phyloP scores from a whole-genome alignment of 257 asterid species.

The Nicotiana sylvestris region DNA sequence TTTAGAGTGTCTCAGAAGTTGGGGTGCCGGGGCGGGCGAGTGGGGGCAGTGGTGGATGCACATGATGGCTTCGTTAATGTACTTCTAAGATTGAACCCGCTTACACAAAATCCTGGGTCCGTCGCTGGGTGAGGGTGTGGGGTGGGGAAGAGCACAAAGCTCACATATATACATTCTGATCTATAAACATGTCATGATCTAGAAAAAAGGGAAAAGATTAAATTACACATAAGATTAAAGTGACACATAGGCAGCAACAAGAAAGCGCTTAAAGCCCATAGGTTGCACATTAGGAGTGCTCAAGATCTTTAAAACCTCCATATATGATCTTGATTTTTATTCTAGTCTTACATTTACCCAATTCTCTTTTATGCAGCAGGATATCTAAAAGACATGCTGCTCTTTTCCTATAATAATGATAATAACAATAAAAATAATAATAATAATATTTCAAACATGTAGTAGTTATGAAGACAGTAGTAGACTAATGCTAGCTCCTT shows the following conservation, averaged over 20 bases:
- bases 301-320: neutral
- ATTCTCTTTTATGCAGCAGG: constrained; percentile 11
- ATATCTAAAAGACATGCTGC: constrained; percentile 23
- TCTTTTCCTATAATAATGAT: neutral
- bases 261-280: neutral
- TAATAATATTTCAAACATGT: neutral
- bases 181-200: no score
- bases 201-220: no score
- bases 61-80: no score
- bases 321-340: neutral
- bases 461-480: neutral
- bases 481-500: constrained; percentile 33
- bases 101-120: no score
- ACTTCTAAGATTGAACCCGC: no score
- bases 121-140: no score
- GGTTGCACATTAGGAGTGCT: neutral
- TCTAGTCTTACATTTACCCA: constrained; percentile 10
- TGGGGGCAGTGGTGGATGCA: no score
- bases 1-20: no score
- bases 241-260: neutral
- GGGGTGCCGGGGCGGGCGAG: no score
- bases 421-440: neutral
- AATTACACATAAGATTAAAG: neutral
- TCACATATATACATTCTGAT: no score
- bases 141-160: no score